Evolutionary conservation across 164 flowering plant species (phyloP), one percentile per base, ranked within the genome.

Genomic region (Cinnamomum chago): DNA sequence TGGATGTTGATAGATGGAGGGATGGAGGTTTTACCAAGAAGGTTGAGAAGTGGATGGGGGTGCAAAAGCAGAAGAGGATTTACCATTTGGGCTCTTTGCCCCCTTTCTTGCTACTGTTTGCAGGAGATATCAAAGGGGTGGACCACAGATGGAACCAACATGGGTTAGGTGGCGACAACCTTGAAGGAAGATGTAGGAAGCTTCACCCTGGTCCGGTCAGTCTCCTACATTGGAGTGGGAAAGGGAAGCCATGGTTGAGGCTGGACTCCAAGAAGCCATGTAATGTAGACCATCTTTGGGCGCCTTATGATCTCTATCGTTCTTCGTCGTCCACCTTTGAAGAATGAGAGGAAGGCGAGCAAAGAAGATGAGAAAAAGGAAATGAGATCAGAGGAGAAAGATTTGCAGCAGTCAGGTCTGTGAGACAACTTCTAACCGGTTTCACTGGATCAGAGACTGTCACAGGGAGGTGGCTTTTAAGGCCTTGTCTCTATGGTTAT

Each of bases 61-160:
- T 90, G 50, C 95, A 89, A 68, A 88, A 86, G 81, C 73, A 80
- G 23, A 82, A 73, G 75, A 84, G 88, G 83, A 84, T 87, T 60
- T 87, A 87, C 50, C 85, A 84, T 18, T 73, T 87, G 67, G 90
- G 90, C 10, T 87, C 90, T 11, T 75, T 87, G 75, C 90, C 90
- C 0, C 90, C 90, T 11, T 87, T 87, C 51, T 76, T 87, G 78
- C 84, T 87, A 12, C 84, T 87, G 1, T 78, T 87, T 40, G 90
- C 84, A 1, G 90, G 90, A 18, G 77, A 85, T 27, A 87, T 87
- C 7, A 81, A 82, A 71, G 84, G 73, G 1, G 83, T 87, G 28
- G 86, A 85, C 64, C 90, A 87, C 50, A 80, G 90, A 65, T 87
- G 90, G 90, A 87, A 87, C 72, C 90, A 87, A 66, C 90, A 87